Conservation (phyloP, 1,284 basidiomycete species). For the Sporisorium graminicola region DNA sequence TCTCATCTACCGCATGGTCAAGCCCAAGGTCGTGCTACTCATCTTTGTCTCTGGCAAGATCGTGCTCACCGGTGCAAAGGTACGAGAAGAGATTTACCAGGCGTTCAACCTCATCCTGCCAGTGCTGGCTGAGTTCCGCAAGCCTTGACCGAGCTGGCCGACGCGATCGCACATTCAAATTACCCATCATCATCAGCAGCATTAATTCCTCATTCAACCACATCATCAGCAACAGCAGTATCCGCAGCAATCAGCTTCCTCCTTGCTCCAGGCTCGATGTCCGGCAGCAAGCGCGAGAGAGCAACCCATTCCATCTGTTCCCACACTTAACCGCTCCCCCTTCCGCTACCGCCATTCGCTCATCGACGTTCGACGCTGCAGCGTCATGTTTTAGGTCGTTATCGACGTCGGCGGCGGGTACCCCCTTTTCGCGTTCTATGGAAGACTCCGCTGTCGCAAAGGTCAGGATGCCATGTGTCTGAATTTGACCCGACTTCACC, state of each 20-base stretch:
- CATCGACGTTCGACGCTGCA: background rate
- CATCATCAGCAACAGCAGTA: constrained; percentile 42
- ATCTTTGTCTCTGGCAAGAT: constrained; percentile 99
- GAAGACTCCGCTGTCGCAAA: constrained; percentile 19
- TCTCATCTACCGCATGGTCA: constrained; percentile 99
- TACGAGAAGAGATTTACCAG: constrained; percentile 98
- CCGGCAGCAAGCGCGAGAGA: constrained; percentile 5
- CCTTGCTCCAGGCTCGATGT: constrained; percentile 25
- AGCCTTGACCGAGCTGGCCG: constrained; percentile 63
- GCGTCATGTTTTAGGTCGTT: background rate
- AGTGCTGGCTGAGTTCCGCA: constrained; percentile 71
- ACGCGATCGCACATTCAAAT: constrained; percentile 23
- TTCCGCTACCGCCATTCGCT: background rate
- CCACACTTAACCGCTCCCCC: background rate
- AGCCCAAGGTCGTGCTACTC: constrained; percentile 97
- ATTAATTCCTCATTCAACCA: constrained; percentile 11
- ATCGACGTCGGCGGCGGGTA: background rate
- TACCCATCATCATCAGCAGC: constrained; percentile 37
- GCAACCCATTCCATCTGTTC: background rate
- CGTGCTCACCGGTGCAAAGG: constrained; percentile 98
- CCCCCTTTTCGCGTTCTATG: background rate
- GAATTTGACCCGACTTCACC: background rate
- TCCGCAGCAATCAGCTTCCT: constrained; percentile 34
- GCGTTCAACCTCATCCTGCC: constrained; percentile 98
- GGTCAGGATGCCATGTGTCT: background rate